Conservation (phyloP, 108 stramenopile genomes). For the Ochromonas danica region DNA sequence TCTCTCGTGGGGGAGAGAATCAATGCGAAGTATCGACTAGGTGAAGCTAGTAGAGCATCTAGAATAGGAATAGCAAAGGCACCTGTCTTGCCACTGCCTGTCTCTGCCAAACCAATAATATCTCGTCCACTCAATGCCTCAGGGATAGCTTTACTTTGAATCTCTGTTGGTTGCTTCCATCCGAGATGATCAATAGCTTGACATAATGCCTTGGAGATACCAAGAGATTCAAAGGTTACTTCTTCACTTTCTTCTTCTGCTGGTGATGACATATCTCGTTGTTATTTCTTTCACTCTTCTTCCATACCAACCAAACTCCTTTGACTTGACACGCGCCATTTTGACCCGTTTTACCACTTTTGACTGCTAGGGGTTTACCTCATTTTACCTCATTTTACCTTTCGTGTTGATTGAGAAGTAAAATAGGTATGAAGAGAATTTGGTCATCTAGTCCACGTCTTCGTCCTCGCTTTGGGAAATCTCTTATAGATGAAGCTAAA, state of each 20-base stretch:
- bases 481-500: too few relatives aligned
- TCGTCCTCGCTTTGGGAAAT: too few relatives aligned
- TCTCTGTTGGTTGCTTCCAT: conserved; percentile 86
- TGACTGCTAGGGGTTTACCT: too few relatives aligned
- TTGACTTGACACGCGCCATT: too few relatives aligned
- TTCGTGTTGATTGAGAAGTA: too few relatives aligned
- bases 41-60: conserved; percentile 80
- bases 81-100: conserved; percentile 87
- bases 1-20: conserved; percentile 96
- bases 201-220: conserved; percentile 72
- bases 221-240: conserved; percentile 72
- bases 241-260: neutral
- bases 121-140: conserved; percentile 81
- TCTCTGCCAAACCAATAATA: conserved; percentile 80
- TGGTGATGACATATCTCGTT: neutral
- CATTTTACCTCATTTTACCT: too few relatives aligned
- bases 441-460: too few relatives aligned
- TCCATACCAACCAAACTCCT: too few relatives aligned
- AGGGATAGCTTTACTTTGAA: conserved; percentile 84
- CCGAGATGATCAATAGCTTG: conserved; percentile 74
- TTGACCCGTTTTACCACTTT: too few relatives aligned
- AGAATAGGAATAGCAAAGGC: conserved; percentile 89
- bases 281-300: too few relatives aligned
- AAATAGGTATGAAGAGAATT: too few relatives aligned
- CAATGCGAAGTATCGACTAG: conserved; percentile 74